Conservation (phyloP, 1,139 yeast genomes). For the Hansenula sp. region DNA sequence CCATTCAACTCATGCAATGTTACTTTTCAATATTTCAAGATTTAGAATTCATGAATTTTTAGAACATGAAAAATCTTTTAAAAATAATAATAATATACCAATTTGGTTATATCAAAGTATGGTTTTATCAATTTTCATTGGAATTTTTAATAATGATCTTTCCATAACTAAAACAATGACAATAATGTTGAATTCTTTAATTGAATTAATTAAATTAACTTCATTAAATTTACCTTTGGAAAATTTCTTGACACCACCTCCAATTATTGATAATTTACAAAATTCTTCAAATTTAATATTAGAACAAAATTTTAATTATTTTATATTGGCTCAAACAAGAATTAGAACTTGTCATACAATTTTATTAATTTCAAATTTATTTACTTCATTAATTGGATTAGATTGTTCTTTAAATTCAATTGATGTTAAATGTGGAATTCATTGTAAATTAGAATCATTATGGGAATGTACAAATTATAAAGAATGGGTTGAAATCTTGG, state of each 20-base stretch:
- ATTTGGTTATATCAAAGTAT: constrained; percentile 86
- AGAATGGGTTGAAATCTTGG: constrained; percentile 50
- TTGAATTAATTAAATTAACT: constrained; percentile 74
- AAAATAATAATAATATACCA: constrained; percentile 64
- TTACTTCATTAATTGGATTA: constrained; percentile 65
- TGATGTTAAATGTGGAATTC: constrained; percentile 69
- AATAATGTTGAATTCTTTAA: constrained; percentile 72
- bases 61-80: constrained; percentile 53
- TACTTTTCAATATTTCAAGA: constrained; percentile 74
- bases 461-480: constrained; percentile 59
- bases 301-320: constrained; percentile 61
- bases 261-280: constrained; percentile 28
- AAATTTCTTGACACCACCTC: constrained; percentile 56
- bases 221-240: constrained; percentile 71
- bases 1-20: constrained; percentile 72
- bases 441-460: constrained; percentile 62
- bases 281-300: constrained; percentile 34
- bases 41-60: constrained; percentile 72
- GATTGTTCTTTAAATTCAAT: constrained; percentile 52
- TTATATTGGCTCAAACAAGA: constrained; percentile 75
- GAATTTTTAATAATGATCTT: constrained; percentile 73
- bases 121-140: constrained; percentile 74
- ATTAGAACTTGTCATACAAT: constrained; percentile 82
- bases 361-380: constrained; percentile 64
- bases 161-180: constrained; percentile 71